These are phyloP conservation scores for Coniferiporia weirii DNA, from an alignment of 1,284 basidiomycete genomes.

Conservation along the genomic window DNA sequence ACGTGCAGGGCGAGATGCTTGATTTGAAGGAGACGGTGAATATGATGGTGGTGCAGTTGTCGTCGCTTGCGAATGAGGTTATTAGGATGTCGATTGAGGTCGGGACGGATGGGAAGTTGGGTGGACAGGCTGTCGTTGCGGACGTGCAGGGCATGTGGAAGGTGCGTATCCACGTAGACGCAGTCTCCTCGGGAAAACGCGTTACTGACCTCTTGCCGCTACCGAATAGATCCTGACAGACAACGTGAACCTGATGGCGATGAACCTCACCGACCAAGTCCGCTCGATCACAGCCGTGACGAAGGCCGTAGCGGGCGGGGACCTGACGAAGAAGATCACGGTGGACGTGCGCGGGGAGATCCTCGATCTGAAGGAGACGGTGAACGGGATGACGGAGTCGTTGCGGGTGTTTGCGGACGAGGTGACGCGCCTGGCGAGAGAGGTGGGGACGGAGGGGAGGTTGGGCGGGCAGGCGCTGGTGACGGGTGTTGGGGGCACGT, in stretches of 20 bases:
- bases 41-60: slow-evolving; percentile 84
- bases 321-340: slow-evolving; percentile 86
- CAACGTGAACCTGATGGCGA: slow-evolving; percentile 86
- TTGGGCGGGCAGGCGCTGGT: slow-evolving; percentile 86
- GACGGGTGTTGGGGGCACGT: slow-evolving; percentile 91
- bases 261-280: slow-evolving; percentile 90
- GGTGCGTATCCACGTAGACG: slow-evolving; percentile 34
- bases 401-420: slow-evolving; percentile 85
- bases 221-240: slow-evolving; percentile 58
- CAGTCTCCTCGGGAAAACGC: neutral
- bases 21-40: slow-evolving; percentile 92
- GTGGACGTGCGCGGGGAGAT: slow-evolving; percentile 91
- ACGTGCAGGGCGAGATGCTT: slow-evolving; percentile 96
- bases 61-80: slow-evolving; percentile 82
- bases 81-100: slow-evolving; percentile 88
- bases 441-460: slow-evolving; percentile 89
- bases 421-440: slow-evolving; percentile 81
- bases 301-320: slow-evolving; percentile 87
- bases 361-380: slow-evolving; percentile 79
- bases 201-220: neutral
- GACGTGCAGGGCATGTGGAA: slow-evolving; percentile 92
- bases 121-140: slow-evolving; percentile 87
- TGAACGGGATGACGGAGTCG: slow-evolving; percentile 89
- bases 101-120: slow-evolving; percentile 92
- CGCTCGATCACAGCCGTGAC: slow-evolving; percentile 83